phyloP scores from a whole-genome alignment of 805 yeast species.

The Ogataea trehalophila region DNA sequence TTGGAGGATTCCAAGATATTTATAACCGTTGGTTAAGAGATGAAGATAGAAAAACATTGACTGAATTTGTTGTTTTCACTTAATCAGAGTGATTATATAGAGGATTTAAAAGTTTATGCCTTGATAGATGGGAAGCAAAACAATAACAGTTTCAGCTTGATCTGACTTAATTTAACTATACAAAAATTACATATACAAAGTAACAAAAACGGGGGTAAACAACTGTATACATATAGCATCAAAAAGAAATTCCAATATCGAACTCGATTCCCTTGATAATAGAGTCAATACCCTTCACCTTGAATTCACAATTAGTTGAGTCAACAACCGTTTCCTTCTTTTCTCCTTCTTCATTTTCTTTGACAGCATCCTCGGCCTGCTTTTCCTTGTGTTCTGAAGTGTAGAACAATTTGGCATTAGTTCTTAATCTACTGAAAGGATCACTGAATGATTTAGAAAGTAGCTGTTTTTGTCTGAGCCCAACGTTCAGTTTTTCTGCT shows the following conservation, averaged over 20 bases:
- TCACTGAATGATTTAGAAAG: constrained; percentile 44
- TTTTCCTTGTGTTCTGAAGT: constrained; percentile 49
- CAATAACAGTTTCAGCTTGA: background rate
- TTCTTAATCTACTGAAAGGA: constrained; percentile 87
- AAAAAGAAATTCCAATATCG: constrained; percentile 23
- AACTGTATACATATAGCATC: background rate
- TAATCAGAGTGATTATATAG: constrained; percentile 1
- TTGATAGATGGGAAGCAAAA: background rate
- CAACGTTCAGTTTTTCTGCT: constrained; percentile 68
- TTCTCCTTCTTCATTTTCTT: constrained; percentile 34
- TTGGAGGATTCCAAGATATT: constrained; percentile 46
- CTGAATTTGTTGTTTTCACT: constrained; percentile 36
- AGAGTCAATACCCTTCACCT: constrained; percentile 29
- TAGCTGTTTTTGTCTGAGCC: constrained; percentile 42
- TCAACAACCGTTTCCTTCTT: constrained; percentile 35
- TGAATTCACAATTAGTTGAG: constrained; percentile 27
- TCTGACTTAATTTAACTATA: too few species aligned
- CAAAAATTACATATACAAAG: too few species aligned
- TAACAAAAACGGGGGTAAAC: background rate
- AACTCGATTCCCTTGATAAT: constrained; percentile 27
- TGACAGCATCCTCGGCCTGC: constrained; percentile 45
- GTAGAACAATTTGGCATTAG: constrained; percentile 81
- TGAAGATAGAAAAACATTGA: constrained; percentile 47
- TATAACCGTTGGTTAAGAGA: constrained; percentile 42
- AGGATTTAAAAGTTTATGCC: background rate